Evolutionary conservation across 176 grass and related monocot genomes (phyloP).

Genomic region (Otatea glauca): DNA sequence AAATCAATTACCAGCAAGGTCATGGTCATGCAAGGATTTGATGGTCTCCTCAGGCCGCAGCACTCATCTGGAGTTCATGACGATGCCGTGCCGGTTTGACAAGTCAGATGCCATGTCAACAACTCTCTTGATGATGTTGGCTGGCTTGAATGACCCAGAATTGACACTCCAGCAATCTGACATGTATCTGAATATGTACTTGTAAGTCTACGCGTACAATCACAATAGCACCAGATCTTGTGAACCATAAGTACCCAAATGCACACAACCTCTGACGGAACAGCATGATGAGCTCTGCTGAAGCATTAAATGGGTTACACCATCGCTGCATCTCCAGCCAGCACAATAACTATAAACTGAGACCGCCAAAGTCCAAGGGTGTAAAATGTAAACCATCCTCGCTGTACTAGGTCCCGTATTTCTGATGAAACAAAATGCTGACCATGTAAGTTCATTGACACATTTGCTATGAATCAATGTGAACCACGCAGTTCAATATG

Average conservation of each 20-base stretch:
- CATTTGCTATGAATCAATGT: slow-evolving; percentile 3
- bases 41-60: slow-evolving; percentile 15
- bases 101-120: not conserved
- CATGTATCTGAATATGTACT: not conserved
- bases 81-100: not conserved
- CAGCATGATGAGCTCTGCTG: not conserved
- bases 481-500: not conserved
- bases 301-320: slow-evolving; percentile 27
- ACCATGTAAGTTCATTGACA: slow-evolving; percentile 20
- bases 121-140: slow-evolving; percentile 17
- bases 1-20: slow-evolving; percentile 8
- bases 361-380: not conserved
- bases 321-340: not conserved
- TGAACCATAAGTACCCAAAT: not conserved
- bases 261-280: not conserved
- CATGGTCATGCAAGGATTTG: not conserved
- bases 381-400: not conserved
- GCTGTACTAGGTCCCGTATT: slow-evolving; percentile 10
- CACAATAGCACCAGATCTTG: slow-evolving; percentile 9
- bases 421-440: slow-evolving; percentile 29
- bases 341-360: slow-evolving; percentile 10
- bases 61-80: not conserved
- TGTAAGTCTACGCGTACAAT: slow-evolving; percentile 17
- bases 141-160: not conserved
- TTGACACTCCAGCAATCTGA: not conserved